Base-by-base conservation (phyloP, 2,329 filamentous ascomycete species). In the Furcasterigmium furcatum region DNA sequence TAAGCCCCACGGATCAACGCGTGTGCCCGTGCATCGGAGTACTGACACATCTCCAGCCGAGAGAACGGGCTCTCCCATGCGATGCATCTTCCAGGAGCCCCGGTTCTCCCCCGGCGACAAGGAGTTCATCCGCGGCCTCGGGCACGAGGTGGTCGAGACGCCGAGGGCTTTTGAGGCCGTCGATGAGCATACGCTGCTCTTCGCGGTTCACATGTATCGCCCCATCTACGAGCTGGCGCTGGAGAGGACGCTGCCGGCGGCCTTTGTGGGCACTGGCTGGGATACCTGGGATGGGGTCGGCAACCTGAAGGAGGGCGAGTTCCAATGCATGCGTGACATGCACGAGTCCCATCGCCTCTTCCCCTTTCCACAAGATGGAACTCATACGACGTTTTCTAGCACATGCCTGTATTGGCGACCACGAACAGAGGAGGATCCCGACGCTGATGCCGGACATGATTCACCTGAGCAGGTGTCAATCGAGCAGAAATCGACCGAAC, bases 181-280 rank as follows among this genome's bases (percentile, higher is more conserved):
- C 9, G 67, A 72, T 14, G 40, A 57, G 0, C 55, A 63, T 0
- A 75, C 79, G 0, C 58, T 88, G 2, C 66, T 85, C 3, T 88
- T 79, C 51, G 83, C 79, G 2, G 71, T 87, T 0, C 84, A 87
- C 42, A 70, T 83, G 47, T 81, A 82, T 46, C 68, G 65, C 19
- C 68, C 64, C 30, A 71, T 77, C 34, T 87, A 80, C 41, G 65
- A 74, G 19, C 58, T 68, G 6, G 70, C 80, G 0, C 62, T 88
- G 2, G 54, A 64, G 2, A 56, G 61, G 1, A 51, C 62, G 1
- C 53, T 70, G 2, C 83, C 84, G 0, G 71, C 65, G 1, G 55
- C 85, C 3, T 78, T 82, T 12, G 69, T 87, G 13, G 84, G 83
- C 0, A 84, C 77, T 0, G 66, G 68, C 0, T 73, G 70, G 56